These are phyloP conservation scores for Malassezia arunalokei DNA, from an alignment of 1,284 basidiomycete genomes.

Conservation along the genomic window DNA sequence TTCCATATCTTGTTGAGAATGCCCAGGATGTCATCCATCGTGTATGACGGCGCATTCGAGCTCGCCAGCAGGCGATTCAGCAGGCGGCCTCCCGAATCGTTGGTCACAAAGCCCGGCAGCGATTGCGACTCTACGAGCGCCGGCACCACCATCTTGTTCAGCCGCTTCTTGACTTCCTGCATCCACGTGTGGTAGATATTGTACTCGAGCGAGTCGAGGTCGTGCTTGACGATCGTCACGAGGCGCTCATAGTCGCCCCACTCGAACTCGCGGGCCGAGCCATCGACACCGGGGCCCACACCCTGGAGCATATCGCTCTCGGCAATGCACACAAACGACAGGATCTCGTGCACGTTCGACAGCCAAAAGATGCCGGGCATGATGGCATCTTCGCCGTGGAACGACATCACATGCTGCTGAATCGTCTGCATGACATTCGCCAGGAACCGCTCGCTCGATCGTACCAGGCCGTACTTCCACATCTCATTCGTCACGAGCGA, in stretches of 20 bases:
- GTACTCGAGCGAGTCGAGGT: constrained; percentile 93
- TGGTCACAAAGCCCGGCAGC: constrained; percentile 91
- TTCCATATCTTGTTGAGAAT: constrained; percentile 97
- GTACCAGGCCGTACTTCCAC: constrained; percentile 98
- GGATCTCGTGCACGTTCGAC: constrained; percentile 98
- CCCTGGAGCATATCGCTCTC: constrained; percentile 97
- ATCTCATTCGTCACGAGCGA: constrained; percentile 96
- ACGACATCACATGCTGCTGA: constrained; percentile 89
- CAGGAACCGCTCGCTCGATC: constrained; percentile 91
- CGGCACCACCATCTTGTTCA: constrained; percentile 96
- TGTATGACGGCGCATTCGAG: constrained; percentile 74
- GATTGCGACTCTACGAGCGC: constrained; percentile 96
- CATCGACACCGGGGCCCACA: constrained; percentile 80
- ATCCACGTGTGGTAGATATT: constrained; percentile 99
- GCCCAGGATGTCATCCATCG: constrained; percentile 97
- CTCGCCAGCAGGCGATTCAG: constrained; percentile 76
- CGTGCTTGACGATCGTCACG: constrained; percentile 94
- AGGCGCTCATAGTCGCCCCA: constrained; percentile 95
- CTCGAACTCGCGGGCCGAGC: constrained; percentile 79
- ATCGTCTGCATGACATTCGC: constrained; percentile 98
- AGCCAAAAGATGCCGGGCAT: constrained; percentile 97
- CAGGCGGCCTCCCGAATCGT: constrained; percentile 77
- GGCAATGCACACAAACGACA: constrained; percentile 96
- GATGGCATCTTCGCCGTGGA: constrained; percentile 85
- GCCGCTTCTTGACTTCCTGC: constrained; percentile 91